Evolutionary conservation across 2,329 filamentous ascomycete species (phyloP), one percentile per base, ranked within the genome.

Genomic region (Colletotrichum cereale): DNA sequence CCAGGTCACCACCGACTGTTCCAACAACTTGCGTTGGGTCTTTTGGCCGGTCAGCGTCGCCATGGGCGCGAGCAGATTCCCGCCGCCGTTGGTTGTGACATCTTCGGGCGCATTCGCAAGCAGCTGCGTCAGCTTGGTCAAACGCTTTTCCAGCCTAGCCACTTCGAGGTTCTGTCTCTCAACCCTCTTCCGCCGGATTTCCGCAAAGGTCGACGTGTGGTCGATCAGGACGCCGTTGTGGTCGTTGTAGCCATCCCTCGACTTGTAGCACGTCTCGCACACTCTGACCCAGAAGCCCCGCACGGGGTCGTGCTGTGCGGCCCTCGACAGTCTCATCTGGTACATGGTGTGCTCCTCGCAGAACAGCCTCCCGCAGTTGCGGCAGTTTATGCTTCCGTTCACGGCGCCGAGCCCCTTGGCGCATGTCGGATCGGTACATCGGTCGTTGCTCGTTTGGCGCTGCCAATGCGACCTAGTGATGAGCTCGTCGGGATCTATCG

Each of bases 341-440:
- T 98, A 99, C 95, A 99, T 97, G 63, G 96, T 98, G 80, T 99
- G 96, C 76, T 96, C 93, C 78, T 98, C 96, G 81, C 96, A 99
- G 79, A 98, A 99, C 50, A 99, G 84, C 76, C 92, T 92, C 8
- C 96, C 96, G 78, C 96, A 99, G 74, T 95, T 94, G 74, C 96
- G 89, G 81, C 96, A 99, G 80, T 99, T 98, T 77, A 99, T 91
- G 77, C 88, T 95, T 24, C 95, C 94, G 77, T 93, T 95, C 8
- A 93, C 87, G 3, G 92, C 88, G 0, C 94, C 95, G 6, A 99
- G 84, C 34, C 91, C 88, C 80, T 93, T 93, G 38, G 91, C 93
- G 76, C 96, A 99, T 26, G 91, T 86, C 0, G 95, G 96, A 76
- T 99, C 96, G 11, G 95, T 92, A 79, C 96, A 99, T 16, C 87